These are phyloP conservation scores for Hypsizygus ulmarius DNA, from an alignment of 1,284 basidiomycete species.

Conservation along the genomic window DNA sequence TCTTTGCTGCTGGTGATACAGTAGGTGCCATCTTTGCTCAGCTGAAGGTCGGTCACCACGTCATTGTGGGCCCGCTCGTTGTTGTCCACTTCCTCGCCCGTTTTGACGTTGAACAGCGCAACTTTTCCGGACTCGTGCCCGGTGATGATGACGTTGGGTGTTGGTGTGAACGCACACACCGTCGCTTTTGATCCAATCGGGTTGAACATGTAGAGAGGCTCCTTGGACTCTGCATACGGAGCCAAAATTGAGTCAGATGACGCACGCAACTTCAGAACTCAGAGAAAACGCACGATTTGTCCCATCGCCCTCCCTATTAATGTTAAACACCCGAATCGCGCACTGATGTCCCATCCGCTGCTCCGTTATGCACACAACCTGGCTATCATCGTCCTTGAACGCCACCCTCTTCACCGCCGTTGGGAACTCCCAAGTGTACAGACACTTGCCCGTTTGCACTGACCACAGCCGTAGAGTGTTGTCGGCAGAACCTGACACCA, in stretches of 20 bases:
- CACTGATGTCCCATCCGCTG: slow-evolving; percentile 92
- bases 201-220: slow-evolving; percentile 79
- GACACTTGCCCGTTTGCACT: slow-evolving; percentile 86
- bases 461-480: slow-evolving; percentile 93
- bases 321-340: slow-evolving; percentile 85
- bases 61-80: slow-evolving; percentile 87
- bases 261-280: slow-evolving; percentile 14
- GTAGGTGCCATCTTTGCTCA: slow-evolving; percentile 89
- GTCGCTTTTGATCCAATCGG: slow-evolving; percentile 94
- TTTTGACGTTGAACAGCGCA: slow-evolving; percentile 84
- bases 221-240: slow-evolving; percentile 58
- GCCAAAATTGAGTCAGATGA: slow-evolving; percentile 10
- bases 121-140: slow-evolving; percentile 97
- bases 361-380: slow-evolving; percentile 92
- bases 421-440: slow-evolving; percentile 95
- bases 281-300: slow-evolving; percentile 61
- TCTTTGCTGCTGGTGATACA: slow-evolving; percentile 97
- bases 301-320: slow-evolving; percentile 80
- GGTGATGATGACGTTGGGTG: slow-evolving; percentile 82
- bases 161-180: slow-evolving; percentile 87
- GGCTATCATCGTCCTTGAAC: slow-evolving; percentile 84
- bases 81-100: slow-evolving; percentile 79
- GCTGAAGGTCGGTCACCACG: slow-evolving; percentile 89
- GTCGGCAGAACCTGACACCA: slow-evolving; percentile 89
- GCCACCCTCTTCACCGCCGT: slow-evolving; percentile 96